phyloP scores from a whole-genome alignment of 306 rosid species.

The Canavalia gladiata region DNA sequence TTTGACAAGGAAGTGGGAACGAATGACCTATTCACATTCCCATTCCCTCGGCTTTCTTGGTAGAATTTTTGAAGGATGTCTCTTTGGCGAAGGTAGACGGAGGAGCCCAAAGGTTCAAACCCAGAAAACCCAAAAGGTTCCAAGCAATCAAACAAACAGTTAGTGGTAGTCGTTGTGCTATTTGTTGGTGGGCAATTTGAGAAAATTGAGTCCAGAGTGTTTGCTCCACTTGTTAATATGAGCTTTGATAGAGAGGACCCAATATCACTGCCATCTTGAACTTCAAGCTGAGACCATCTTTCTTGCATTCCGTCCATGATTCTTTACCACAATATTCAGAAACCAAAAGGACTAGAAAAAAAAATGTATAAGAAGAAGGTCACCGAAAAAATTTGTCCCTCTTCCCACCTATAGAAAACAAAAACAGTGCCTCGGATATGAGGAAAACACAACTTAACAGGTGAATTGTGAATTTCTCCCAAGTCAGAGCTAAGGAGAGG shows the following conservation, averaged over 20 bases:
- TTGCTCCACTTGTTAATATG: constrained; percentile 68
- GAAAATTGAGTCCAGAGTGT: constrained; percentile 92
- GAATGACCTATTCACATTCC: constrained; percentile 28
- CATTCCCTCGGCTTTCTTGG: constrained; percentile 53
- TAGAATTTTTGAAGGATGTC: constrained; percentile 79
- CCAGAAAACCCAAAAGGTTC: constrained; percentile 62
- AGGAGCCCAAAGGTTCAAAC: constrained; percentile 72
- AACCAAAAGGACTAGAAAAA: not conserved
- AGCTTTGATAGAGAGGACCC: constrained; percentile 73
- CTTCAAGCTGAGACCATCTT: constrained; percentile 31
- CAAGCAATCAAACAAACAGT: constrained; percentile 48
- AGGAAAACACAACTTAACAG: no score
- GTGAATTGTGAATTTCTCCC: no score
- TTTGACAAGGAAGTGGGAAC: constrained; percentile 20
- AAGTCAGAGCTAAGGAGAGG: no score
- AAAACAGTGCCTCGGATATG: not conserved
- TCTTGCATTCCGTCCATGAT: constrained; percentile 58
- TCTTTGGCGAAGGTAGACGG: constrained; percentile 81
- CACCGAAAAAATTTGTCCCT: constrained; percentile 46
- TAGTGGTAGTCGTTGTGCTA: not conserved
- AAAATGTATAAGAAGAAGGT: constrained; percentile 43
- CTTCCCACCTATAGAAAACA: not conserved
- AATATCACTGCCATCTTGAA: constrained; percentile 52
- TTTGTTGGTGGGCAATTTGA: constrained; percentile 53
- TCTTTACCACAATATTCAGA: not conserved